Evolutionary conservation across 495 filamentous ascomycete species (phyloP).

Genomic region (Xylaria cubensis): DNA sequence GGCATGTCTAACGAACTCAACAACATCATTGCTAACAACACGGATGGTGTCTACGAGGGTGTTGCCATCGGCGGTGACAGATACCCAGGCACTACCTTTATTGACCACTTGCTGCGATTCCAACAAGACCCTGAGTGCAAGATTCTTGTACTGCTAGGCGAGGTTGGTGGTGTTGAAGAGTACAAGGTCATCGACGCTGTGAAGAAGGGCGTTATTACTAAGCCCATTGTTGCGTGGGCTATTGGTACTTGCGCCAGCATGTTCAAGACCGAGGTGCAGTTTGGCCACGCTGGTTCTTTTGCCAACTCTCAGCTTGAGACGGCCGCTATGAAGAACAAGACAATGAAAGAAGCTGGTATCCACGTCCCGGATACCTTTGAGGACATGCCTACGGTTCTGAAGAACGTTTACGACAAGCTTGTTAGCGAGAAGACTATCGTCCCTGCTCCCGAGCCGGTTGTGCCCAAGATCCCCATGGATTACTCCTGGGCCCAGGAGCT

Average conservation of each 20-base stretch:
- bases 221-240: slow-evolving; percentile 98
- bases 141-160: slow-evolving; percentile 92
- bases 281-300: slow-evolving; percentile 97
- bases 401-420: slow-evolving; percentile 81
- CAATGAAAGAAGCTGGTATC: slow-evolving; percentile 93
- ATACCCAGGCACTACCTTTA: slow-evolving; percentile 98
- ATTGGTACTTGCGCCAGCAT: slow-evolving; percentile 99
- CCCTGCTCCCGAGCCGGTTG: slow-evolving; percentile 85
- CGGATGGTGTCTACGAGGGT: slow-evolving; percentile 98
- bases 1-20: slow-evolving; percentile 99
- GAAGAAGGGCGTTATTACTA: slow-evolving; percentile 90
- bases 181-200: slow-evolving; percentile 99
- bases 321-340: slow-evolving; percentile 92
- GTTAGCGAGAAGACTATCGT: slow-evolving; percentile 82
- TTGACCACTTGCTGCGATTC: slow-evolving; percentile 95
- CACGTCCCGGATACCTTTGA: slow-evolving; percentile 96
- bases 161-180: slow-evolving; percentile 99
- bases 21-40: slow-evolving; percentile 96
- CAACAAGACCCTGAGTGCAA: slow-evolving; percentile 96
- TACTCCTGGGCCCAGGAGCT: slow-evolving; percentile 99
- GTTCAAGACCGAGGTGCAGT: slow-evolving; percentile 99
- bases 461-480: slow-evolving; percentile 99
- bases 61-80: slow-evolving; percentile 98
- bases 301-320: slow-evolving; percentile 99
- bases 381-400: slow-evolving; percentile 81